These are phyloP conservation scores for Bruguiera parviflora DNA, from an alignment of 345 rosid species.

Conservation along the genomic window DNA sequence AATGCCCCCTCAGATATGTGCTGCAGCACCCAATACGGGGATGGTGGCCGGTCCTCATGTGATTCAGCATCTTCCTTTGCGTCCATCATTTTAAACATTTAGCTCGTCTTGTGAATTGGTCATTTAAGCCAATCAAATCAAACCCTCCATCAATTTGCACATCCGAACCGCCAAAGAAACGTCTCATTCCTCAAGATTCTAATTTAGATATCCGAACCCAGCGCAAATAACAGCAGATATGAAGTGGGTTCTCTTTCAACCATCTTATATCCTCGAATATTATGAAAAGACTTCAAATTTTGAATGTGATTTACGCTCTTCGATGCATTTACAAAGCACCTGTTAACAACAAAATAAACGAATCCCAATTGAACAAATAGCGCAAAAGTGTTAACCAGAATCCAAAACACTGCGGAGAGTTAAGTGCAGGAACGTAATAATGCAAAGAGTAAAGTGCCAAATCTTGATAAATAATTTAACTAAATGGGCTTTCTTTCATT, in stretches of 20 bases:
- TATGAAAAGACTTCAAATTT: slow-evolving; percentile 7
- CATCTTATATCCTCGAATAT: slow-evolving; percentile 16
- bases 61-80: slow-evolving; percentile 46
- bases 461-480: background rate
- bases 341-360: slow-evolving; percentile 10
- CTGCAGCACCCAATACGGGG: slow-evolving; percentile 31
- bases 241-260: slow-evolving; percentile 10
- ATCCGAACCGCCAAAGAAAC: slow-evolving; percentile 13
- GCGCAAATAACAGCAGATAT: slow-evolving; percentile 5
- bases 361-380: background rate
- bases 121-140: slow-evolving; percentile 20
- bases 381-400: slow-evolving; percentile 4
- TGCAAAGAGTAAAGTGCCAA: background rate
- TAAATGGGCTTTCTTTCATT: background rate
- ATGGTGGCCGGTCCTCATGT: slow-evolving; percentile 37
- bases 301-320: slow-evolving; percentile 2
- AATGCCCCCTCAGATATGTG: slow-evolving; percentile 41
- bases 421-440: background rate
- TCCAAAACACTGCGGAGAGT: background rate
- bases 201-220: slow-evolving; percentile 4
- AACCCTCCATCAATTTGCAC: slow-evolving; percentile 13
- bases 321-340: slow-evolving; percentile 9
- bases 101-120: slow-evolving; percentile 25
- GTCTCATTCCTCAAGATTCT: slow-evolving; percentile 4
- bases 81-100: slow-evolving; percentile 39